Evolutionary conservation across 116 monocot genomes (phyloP).

Genomic region (Phalaenopsis hybrid): DNA sequence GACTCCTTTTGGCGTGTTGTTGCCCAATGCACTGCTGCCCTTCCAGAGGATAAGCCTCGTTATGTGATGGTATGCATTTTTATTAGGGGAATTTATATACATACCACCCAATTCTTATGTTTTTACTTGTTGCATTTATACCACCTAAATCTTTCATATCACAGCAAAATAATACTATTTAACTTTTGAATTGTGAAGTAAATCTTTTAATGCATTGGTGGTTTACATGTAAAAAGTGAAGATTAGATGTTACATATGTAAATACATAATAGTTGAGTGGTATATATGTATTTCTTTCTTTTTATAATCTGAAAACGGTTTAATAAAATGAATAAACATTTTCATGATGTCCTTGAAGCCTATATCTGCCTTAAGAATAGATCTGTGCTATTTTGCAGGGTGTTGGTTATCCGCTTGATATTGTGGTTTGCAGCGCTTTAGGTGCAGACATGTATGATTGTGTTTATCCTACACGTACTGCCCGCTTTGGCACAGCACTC

Average conservation of each 20-base stretch:
- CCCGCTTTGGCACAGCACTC: slow-evolving; percentile 95
- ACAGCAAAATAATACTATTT: too few species aligned
- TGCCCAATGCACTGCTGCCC: slow-evolving; percentile 85
- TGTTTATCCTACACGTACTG: slow-evolving; percentile 98
- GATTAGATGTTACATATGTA: too few species aligned
- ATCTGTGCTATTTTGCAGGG: slow-evolving; percentile 50
- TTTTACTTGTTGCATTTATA: too few species aligned
- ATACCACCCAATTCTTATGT: too few species aligned
- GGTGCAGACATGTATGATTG: slow-evolving; percentile 99
- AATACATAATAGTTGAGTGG: too few species aligned
- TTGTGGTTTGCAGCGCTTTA: slow-evolving; percentile 97
- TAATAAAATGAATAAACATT: not conserved
- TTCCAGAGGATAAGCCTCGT: slow-evolving; percentile 94
- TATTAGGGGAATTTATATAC: not conserved
- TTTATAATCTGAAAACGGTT: not conserved
- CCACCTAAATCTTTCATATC: too few species aligned
- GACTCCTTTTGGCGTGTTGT: slow-evolving; percentile 99
- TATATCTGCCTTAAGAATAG: not conserved
- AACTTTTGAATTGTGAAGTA: too few species aligned
- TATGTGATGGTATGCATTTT: slow-evolving; percentile 77
- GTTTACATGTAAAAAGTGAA: too few species aligned
- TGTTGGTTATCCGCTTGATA: slow-evolving; percentile 99
- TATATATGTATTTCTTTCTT: too few species aligned
- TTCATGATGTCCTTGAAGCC: not conserved
- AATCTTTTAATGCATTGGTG: too few species aligned